Conservation (phyloP, 2,329 filamentous ascomycete genomes). For the Claviceps maximensis region DNA sequence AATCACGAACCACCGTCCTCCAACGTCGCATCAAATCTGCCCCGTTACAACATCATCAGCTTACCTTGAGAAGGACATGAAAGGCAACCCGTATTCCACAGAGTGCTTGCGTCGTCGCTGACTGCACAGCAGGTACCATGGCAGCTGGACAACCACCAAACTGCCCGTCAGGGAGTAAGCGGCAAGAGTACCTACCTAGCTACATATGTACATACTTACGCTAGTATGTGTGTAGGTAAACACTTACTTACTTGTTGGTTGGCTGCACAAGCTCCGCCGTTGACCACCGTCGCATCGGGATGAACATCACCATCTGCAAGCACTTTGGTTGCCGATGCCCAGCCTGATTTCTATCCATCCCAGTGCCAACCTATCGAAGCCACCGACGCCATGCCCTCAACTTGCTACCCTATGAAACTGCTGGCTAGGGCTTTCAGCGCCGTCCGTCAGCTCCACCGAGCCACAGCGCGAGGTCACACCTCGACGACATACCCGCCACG, state of each 20-base stretch:
- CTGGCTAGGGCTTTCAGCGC: not conserved
- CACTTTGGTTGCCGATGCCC: not conserved
- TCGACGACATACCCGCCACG: slow-evolving; percentile 10
- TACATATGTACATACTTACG: too few relatives aligned
- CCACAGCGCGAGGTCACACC: slow-evolving; percentile 2
- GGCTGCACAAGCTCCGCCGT: slow-evolving; percentile 5
- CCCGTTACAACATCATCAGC: not conserved
- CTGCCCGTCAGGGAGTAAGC: not conserved
- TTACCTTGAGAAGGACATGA: not conserved
- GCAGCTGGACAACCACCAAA: not conserved
- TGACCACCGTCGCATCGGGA: slow-evolving; percentile 11
- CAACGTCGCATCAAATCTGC: not conserved
- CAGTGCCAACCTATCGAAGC: not conserved
- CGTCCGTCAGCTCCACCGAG: not conserved
- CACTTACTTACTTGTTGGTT: slow-evolving; percentile 3
- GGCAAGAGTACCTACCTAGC: too few relatives aligned
- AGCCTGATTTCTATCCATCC: not conserved
- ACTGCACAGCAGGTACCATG: not conserved
- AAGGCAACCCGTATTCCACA: not conserved
- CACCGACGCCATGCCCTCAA: slow-evolving; percentile 6
- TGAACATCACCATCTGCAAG: slow-evolving; percentile 7
- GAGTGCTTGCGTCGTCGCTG: not conserved
- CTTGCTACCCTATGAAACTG: not conserved
- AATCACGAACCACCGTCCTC: not conserved
- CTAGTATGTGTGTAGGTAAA: too few relatives aligned